Evolutionary conservation across 345 rosid species (phyloP), one percentile per base, ranked within the genome.

Genomic region (Combretum micranthum): DNA sequence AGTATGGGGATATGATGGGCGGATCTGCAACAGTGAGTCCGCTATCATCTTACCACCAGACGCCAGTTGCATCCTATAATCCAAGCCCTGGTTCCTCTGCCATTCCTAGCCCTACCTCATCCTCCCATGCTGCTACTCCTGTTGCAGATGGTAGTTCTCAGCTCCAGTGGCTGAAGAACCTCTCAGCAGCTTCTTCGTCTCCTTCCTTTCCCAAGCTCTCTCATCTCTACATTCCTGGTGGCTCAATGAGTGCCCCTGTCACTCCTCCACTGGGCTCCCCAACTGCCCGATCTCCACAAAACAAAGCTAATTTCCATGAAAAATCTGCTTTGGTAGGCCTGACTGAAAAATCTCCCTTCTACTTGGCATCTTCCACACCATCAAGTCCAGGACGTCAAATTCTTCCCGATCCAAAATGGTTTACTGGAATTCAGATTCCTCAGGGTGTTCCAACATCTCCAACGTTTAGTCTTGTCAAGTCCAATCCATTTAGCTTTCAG

Each of bases 201-300:
- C 73, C 95, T 57, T 89, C 97, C 13, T 82, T 83, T 20, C 77
- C 97, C n/a, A 78, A 75, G 71, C 69, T 70, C 45, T 83, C 97
- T 63, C 82, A 82, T 57, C 83, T 81, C 49, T 85, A 79, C 70
- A 72, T 83, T 64, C 85, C 80, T 12, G 83, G 86, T 18, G 95
- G 97, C 44, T 93, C 99, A 43, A 85, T 94, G 42, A 94, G 99
- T 73, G 99, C 99, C 68, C 99, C 99, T 4, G 99, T 94, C 45
- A 94, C 99, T 10, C 99, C 99, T 63, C 96, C 97, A 54, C 62
- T 90, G 77, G 90, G 96, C 77, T 94, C 99, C 49, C 99, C 99
- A 25, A 80, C 90, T 23, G 84, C 80, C 17, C 89, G 91, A 61
- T 80, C 88, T 22, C 96, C 97, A 1, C 80, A 92, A 37, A 64